Evolutionary conservation across 805 yeast species (phyloP).

Genomic region (Candida maltosa): DNA sequence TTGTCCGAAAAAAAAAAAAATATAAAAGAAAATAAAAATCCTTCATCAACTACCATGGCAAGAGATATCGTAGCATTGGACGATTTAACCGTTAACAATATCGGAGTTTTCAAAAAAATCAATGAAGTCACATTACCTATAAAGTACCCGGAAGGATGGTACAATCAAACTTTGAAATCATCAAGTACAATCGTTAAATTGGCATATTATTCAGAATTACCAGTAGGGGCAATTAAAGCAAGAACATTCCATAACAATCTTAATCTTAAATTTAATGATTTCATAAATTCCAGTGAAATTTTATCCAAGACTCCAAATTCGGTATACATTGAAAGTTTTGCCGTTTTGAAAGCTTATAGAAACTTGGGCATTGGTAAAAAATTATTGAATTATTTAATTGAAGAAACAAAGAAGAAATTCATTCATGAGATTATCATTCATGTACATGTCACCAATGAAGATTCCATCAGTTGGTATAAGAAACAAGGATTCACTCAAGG

Average conservation of each 20-base stretch:
- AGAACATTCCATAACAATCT: constrained; percentile 43
- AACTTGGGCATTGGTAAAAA: constrained; percentile 58
- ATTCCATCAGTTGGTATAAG: constrained; percentile 49
- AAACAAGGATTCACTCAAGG: constrained; percentile 44
- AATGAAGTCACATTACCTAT: constrained; percentile 52
- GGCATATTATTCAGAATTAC: constrained; percentile 70
- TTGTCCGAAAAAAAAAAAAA: too few relatives aligned
- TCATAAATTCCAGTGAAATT: constrained; percentile 13
- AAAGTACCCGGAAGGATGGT: constrained; percentile 50
- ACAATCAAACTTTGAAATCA: constrained; percentile 39
- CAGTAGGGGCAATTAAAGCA: constrained; percentile 76
- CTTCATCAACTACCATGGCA: constrained; percentile 8
- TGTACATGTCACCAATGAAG: constrained; percentile 44
- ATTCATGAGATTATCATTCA: constrained; percentile 53
- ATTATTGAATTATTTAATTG: constrained; percentile 55
- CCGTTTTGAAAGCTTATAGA: constrained; percentile 65
- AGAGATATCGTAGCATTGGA: constrained; percentile 52
- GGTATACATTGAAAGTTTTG: constrained; percentile 63
- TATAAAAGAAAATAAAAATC: not conserved
- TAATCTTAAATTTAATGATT: constrained; percentile 15
- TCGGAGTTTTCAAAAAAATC: constrained; percentile 57
- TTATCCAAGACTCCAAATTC: constrained; percentile 42
- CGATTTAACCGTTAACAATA: constrained; percentile 57
- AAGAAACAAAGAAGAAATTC: constrained; percentile 51
- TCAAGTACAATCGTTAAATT: constrained; percentile 52